Percentiles rank a stretch among this genome's conserved stretches.
These are phyloP conservation scores for Dunaliella primolecta DNA, from an alignment of 139 green algal species.

Conservation along the genomic window DNA sequence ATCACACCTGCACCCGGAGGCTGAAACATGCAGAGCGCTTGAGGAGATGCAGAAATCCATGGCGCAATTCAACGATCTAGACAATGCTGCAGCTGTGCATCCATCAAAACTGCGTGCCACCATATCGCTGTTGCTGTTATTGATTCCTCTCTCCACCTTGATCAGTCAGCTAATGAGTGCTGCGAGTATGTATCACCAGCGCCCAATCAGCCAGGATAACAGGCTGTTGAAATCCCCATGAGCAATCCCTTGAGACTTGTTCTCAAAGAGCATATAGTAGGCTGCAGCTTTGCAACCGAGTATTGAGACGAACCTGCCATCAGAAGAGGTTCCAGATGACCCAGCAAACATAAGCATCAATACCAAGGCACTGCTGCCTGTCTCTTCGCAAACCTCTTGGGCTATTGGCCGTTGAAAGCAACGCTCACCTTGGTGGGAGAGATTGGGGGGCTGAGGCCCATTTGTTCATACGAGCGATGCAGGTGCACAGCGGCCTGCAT, in stretches of 20 bases:
- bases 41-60: neutral
- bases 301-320: neutral
- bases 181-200: no score
- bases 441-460: neutral
- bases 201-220: no score
- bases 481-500: slow-evolving; percentile 25
- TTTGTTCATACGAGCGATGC: slow-evolving; percentile 25
- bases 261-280: neutral
- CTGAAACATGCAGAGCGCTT: neutral
- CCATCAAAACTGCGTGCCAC: no score
- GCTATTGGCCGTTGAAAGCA: neutral
- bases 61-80: neutral
- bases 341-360: neutral
- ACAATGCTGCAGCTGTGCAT: no score
- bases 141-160: no score
- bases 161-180: no score
- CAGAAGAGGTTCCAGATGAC: no score
- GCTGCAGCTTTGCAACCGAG: neutral
- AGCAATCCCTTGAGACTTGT: neutral
- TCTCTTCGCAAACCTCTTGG: neutral
- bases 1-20: neutral
- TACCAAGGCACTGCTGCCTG: neutral
- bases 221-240: no score
- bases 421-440: neutral
- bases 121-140: no score